Percentiles rank a stretch among this genome's conserved stretches.
phyloP scores from a whole-genome alignment of 208 protist species.

The Perkinsela sp. region DNA sequence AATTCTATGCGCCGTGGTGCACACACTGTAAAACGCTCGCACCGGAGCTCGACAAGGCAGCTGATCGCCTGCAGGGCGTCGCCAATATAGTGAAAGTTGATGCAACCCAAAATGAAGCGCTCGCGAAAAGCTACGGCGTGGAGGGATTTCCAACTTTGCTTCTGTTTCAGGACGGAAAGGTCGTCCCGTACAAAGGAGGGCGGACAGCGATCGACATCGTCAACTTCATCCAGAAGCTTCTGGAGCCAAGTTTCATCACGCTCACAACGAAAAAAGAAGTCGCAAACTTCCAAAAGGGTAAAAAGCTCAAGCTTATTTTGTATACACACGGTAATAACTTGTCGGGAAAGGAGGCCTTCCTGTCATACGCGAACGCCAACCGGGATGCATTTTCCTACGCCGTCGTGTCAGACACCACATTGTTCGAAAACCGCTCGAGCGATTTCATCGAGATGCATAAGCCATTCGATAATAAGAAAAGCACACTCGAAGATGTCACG shows the following conservation, averaged over 20 bases:
- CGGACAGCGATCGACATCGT: slow-evolving; percentile 20
- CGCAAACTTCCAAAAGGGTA: slow-evolving; percentile 16
- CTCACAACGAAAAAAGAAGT: slow-evolving; percentile 14
- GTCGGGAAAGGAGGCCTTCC: neutral
- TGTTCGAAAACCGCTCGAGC: neutral
- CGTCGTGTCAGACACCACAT: neutral
- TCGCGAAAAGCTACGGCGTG: slow-evolving; percentile 19
- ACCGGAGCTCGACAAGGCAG: slow-evolving; percentile 41
- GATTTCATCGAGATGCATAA: slow-evolving; percentile 1
- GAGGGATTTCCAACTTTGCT: slow-evolving; percentile 45
- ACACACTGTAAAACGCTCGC: slow-evolving; percentile 74
- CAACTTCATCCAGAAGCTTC: slow-evolving; percentile 19
- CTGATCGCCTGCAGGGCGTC: slow-evolving; percentile 14
- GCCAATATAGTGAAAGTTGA: slow-evolving; percentile 36
- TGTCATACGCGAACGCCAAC: neutral
- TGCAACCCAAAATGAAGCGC: slow-evolving; percentile 28
- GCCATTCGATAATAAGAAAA: slow-evolving; percentile 1
- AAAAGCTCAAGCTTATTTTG: slow-evolving; percentile 6
- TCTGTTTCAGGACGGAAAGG: slow-evolving; percentile 35
- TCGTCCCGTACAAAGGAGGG: slow-evolving; percentile 21
- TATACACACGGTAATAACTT: neutral
- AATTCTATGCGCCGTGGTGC: slow-evolving; percentile 81
- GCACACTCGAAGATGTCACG: slow-evolving; percentile 4
- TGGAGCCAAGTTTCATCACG: slow-evolving; percentile 11
- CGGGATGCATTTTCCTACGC: neutral